A percentile compares a stretch with the other conserved stretches of the same genome.
Evolutionary conservation across 2,329 filamentous ascomycete species (phyloP).

Genomic region (Fusarium brachygibbosum): DNA sequence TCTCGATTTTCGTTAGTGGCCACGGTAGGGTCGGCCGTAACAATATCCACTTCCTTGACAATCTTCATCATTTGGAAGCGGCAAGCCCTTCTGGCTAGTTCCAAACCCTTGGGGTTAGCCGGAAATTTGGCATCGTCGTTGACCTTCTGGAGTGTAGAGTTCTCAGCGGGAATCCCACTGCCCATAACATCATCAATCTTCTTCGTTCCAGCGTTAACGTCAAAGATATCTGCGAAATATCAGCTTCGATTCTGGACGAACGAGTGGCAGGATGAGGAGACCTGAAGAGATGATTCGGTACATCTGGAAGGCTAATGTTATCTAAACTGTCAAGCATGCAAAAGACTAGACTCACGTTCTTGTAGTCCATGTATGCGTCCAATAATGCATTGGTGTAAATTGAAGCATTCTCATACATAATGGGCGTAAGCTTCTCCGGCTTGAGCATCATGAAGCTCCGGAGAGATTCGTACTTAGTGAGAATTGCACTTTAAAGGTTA

Average conservation of each 20-base stretch:
- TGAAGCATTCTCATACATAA: conserved; percentile 3
- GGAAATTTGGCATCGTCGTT: not conserved
- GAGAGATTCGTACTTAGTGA: conserved; percentile 2
- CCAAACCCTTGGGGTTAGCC: not conserved
- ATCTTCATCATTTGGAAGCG: conserved; percentile 12
- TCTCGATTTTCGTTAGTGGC: not conserved
- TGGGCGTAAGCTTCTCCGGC: not conserved
- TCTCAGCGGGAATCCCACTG: not conserved
- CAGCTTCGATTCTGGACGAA: too few relatives aligned
- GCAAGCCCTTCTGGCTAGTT: not conserved
- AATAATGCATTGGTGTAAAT: conserved; percentile 3
- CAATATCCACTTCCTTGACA: not conserved
- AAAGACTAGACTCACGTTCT: not conserved
- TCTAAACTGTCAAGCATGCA: too few relatives aligned
- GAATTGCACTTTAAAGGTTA: not conserved
- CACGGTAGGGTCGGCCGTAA: not conserved
- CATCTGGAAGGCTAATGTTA: not conserved
- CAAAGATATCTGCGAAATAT: not conserved
- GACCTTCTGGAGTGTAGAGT: not conserved
- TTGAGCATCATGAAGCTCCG: conserved; percentile 2
- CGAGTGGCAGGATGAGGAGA: not conserved
- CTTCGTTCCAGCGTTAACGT: not conserved
- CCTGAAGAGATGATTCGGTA: not conserved
- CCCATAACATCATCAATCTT: not conserved
- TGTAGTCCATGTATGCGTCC: conserved; percentile 5